Percentiles rank a stretch among this genome's conserved stretches.
These are phyloP conservation scores for Cryptococcus sp. DNA, from an alignment of 1,284 basidiomycete species.

Conservation along the genomic window DNA sequence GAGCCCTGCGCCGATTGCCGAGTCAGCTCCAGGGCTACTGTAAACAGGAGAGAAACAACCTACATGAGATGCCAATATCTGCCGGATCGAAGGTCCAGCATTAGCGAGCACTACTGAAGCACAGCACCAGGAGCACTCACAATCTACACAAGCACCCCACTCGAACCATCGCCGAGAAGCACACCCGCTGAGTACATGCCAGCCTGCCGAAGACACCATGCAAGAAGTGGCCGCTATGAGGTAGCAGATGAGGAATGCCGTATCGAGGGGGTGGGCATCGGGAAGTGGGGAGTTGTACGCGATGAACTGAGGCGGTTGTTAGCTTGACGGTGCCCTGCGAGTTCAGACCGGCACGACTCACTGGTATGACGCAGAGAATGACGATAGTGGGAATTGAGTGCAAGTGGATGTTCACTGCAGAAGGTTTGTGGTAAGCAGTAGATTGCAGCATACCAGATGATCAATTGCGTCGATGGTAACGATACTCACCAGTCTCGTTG, in stretches of 20 bases:
- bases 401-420: constrained; percentile 81
- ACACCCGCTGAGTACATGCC: constrained; percentile 49
- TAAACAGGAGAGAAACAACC: too few relatives aligned
- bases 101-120: too few relatives aligned
- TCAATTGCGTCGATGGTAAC: too few relatives aligned
- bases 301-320: constrained; percentile 22
- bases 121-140: constrained; percentile 20
- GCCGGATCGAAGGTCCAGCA: neutral
- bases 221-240: constrained; percentile 47
- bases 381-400: constrained; percentile 74
- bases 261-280: constrained; percentile 46
- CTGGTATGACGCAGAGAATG: constrained; percentile 58
- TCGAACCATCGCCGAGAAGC: constrained; percentile 46
- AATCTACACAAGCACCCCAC: constrained; percentile 52
- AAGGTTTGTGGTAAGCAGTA: too few relatives aligned
- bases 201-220: constrained; percentile 44
- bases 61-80: neutral
- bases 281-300: constrained; percentile 40
- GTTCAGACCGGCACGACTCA: constrained; percentile 26
- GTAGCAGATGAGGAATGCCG: constrained; percentile 44
- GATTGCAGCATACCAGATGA: too few relatives aligned
- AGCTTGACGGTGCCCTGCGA: neutral
- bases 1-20: constrained; percentile 33
- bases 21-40: too few relatives aligned
- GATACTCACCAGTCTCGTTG: constrained; percentile 81